These are phyloP conservation scores for Aspergillus ostianus DNA, from an alignment of 495 filamentous ascomycete genomes.

Conservation along the genomic window DNA sequence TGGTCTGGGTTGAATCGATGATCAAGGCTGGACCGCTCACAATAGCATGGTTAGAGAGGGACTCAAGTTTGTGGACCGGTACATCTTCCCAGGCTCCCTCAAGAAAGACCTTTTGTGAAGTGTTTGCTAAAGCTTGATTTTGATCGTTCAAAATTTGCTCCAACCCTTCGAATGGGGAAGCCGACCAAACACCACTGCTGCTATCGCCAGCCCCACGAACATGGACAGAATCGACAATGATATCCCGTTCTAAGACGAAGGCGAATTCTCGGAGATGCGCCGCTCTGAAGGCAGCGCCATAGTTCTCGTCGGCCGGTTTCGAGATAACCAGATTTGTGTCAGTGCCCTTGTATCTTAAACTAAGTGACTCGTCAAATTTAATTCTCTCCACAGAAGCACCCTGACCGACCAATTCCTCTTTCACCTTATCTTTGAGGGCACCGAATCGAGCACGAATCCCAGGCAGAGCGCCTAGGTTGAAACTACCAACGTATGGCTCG, in stretches of 20 bases:
- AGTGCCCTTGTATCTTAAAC: conserved; percentile 53
- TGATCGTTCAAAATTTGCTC: too few species aligned
- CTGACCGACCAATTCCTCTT: conserved; percentile 36
- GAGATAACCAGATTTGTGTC: conserved; percentile 54
- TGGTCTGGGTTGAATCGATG: conserved; percentile 93
- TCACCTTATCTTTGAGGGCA: conserved; percentile 30
- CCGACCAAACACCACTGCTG: too few species aligned
- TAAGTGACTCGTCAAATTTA: conserved; percentile 49
- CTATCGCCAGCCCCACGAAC: too few species aligned
- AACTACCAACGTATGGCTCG: conserved; percentile 40
- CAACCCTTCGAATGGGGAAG: too few species aligned
- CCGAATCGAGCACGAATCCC: conserved; percentile 35
- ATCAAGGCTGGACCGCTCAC: conserved; percentile 85
- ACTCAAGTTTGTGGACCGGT: conserved; percentile 78
- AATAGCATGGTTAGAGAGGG: conserved; percentile 71
- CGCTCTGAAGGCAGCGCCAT: conserved; percentile 47
- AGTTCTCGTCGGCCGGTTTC: conserved; percentile 34
- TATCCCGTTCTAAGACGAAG: conserved; percentile 48
- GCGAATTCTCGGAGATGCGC: conserved; percentile 52
- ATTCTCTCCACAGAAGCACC: conserved; percentile 42
- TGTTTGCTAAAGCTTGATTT: conserved; percentile 21
- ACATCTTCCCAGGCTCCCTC: conserved; percentile 69
- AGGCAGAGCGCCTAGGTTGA: conserved; percentile 33
- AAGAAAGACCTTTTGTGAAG: conserved; percentile 44
- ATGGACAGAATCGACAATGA: conserved; percentile 41